Evolutionary conservation across 306 rosid species (phyloP).

Genomic region (Acmispon strigosus): DNA sequence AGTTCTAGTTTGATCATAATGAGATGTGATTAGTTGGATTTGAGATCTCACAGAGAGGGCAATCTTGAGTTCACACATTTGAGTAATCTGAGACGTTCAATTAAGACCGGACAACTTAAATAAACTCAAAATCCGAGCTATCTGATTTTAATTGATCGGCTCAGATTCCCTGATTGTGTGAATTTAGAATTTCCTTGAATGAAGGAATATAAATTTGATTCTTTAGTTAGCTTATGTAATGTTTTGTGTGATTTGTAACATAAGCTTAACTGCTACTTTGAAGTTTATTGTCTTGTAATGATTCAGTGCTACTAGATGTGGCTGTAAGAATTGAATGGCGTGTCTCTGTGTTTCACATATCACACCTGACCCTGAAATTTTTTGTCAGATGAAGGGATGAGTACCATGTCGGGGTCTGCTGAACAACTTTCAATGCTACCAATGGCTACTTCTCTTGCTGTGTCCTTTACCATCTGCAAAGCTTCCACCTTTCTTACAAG

Average conservation of each 20-base stretch:
- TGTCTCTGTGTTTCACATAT: neutral
- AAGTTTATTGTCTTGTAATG: neutral
- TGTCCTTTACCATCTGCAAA: constrained; percentile 58
- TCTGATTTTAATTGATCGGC: no score
- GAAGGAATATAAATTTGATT: no score
- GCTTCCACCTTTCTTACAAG: constrained; percentile 29
- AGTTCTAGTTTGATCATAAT: constrained; percentile 1
- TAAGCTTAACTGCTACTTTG: neutral
- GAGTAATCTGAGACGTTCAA: no score
- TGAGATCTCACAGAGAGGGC: no score
- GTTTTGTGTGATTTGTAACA: neutral
- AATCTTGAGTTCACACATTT: no score
- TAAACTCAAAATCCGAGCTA: no score
- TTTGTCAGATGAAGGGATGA: constrained; percentile 32
- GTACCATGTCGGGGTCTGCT: constrained; percentile 16
- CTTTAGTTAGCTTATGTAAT: neutral
- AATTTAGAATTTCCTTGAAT: no score
- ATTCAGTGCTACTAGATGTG: neutral
- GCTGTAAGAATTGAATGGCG: neutral
- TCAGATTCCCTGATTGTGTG: no score
- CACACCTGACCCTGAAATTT: neutral
- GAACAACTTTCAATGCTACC: constrained; percentile 40
- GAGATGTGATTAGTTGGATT: neutral
- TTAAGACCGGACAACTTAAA: no score
- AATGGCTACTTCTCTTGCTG: constrained; percentile 48